Conservation (phyloP, 2,329 filamentous ascomycete genomes). For the Hirsutella rhossiliensis region DNA sequence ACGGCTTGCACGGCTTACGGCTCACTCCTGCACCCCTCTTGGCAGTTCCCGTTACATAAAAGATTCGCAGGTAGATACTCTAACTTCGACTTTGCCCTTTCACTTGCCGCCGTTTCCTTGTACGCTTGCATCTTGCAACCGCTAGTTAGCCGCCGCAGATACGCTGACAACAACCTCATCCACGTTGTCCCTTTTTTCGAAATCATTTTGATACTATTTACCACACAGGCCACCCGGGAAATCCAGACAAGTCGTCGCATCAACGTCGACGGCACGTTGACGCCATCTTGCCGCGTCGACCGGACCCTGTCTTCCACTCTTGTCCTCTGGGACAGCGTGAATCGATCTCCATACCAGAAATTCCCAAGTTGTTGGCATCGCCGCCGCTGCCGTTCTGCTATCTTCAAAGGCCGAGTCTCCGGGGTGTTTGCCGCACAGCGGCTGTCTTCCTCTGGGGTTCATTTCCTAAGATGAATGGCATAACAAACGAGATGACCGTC, state of each 20-base stretch:
- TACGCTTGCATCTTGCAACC: slow-evolving; percentile 1
- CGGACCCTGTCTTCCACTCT: too few relatives aligned
- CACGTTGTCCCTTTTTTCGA: too few relatives aligned
- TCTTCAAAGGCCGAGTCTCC: slow-evolving; percentile 8
- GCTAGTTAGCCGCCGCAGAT: slow-evolving; percentile 11
- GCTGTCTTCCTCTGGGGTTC: slow-evolving; percentile 19
- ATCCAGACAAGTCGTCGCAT: slow-evolving; percentile 11
- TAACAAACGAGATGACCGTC: slow-evolving; percentile 58
- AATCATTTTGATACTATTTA: too few relatives aligned
- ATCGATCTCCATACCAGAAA: too few relatives aligned
- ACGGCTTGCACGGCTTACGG: too few relatives aligned
- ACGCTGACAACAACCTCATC: slow-evolving; percentile 9
- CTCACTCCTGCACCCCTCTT: slow-evolving; percentile 9
- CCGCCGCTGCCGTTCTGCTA: slow-evolving; percentile 20
- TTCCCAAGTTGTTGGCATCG: slow-evolving; percentile 17
- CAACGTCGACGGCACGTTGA: too few relatives aligned
- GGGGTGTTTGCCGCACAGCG: slow-evolving; percentile 24
- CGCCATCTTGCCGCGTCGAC: too few relatives aligned
- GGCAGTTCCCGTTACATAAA: slow-evolving; percentile 28
- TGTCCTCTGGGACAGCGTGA: too few relatives aligned
- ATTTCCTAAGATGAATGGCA: slow-evolving; percentile 35
- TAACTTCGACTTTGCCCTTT: neutral
- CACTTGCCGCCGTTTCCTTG: too few relatives aligned
- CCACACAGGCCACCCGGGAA: too few relatives aligned
- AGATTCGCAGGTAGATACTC: slow-evolving; percentile 9